A percentile compares a stretch with the other conserved stretches of the same genome.
phyloP scores from a whole-genome alignment of 2,329 filamentous ascomycete species.

The Fusarium tupiense region DNA sequence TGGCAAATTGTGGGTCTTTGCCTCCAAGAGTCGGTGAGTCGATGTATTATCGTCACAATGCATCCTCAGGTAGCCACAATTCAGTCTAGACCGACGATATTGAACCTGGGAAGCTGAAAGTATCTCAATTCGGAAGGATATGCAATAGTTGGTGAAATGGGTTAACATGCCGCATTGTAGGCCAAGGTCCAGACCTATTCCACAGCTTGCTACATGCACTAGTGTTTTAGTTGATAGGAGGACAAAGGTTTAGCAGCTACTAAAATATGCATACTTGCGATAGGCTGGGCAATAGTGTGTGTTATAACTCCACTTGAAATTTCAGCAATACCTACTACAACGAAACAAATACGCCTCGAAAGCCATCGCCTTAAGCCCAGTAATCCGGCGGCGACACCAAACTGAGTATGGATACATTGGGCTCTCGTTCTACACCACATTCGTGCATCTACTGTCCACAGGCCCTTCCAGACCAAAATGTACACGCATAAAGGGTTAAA shows the following conservation, averaged over 20 bases:
- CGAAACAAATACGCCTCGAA: background rate
- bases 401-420: background rate
- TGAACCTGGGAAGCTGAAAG: background rate
- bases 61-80: background rate
- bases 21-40: background rate
- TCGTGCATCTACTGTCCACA: background rate
- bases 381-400: accelerated
- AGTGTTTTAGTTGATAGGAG: background rate
- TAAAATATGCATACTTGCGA: background rate
- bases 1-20: background rate
- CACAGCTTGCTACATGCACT: background rate
- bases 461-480: background rate
- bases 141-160: background rate
- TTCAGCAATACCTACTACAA: background rate
- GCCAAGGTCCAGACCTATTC: background rate
- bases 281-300: background rate
- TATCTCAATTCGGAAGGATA: background rate
- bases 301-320: background rate
- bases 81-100: accelerated
- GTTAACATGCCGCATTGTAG: background rate
- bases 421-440: background rate
- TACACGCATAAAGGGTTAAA: accelerated
- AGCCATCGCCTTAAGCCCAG: background rate
- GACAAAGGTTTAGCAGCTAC: background rate
- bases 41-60: accelerated